A percentile compares a stretch with the other conserved stretches of the same genome.
Conservation (phyloP, 1,139 yeast species). For the Candida dubliniensis region DNA sequence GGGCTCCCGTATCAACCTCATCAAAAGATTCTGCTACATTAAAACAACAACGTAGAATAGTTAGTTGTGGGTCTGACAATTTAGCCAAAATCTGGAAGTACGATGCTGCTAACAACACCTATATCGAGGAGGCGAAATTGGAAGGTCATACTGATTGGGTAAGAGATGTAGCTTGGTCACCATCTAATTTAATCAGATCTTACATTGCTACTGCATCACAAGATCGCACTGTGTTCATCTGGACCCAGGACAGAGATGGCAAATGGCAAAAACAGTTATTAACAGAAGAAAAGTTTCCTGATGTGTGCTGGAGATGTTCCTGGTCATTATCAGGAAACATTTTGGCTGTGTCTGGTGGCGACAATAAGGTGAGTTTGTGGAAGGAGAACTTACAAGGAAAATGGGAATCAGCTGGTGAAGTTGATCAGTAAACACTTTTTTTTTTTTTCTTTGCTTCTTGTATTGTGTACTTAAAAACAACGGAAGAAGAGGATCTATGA, state of each 20-base stretch:
- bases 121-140: constrained; percentile 71
- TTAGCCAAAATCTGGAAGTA: constrained; percentile 87
- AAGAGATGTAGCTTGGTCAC: constrained; percentile 98
- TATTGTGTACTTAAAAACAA: neutral
- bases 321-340: constrained; percentile 97
- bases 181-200: constrained; percentile 79
- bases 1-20: constrained; percentile 75
- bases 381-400: constrained; percentile 90
- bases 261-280: constrained; percentile 81
- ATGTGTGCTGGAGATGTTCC: constrained; percentile 97
- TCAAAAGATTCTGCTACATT: constrained; percentile 32
- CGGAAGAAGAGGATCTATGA: neutral
- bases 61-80: constrained; percentile 94
- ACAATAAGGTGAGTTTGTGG: constrained; percentile 94
- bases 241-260: constrained; percentile 74
- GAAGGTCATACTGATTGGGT: constrained; percentile 98
- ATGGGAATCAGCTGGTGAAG: constrained; percentile 97
- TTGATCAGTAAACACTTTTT: constrained; percentile 56
- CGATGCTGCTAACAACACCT: constrained; percentile 56
- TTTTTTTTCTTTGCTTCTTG: neutral
- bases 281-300: constrained; percentile 84
- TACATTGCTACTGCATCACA: constrained; percentile 98
- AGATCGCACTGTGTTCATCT: constrained; percentile 89
- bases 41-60: constrained; percentile 58
- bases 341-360: constrained; percentile 94